These are phyloP conservation scores for Periconia digitata DNA, from an alignment of 2,329 filamentous ascomycete species.

Conservation along the genomic window DNA sequence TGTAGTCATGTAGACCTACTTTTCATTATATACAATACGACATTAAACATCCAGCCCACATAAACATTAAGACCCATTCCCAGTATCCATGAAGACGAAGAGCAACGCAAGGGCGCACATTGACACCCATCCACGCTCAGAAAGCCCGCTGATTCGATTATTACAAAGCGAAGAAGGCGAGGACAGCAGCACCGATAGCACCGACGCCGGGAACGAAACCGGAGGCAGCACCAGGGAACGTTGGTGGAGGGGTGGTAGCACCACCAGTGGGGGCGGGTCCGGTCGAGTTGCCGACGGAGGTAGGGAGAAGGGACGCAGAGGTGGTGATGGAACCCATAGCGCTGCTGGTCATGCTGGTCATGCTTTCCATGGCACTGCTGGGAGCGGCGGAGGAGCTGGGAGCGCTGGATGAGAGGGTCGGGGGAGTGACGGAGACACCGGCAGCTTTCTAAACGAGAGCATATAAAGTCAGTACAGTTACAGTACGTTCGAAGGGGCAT, in stretches of 20 bases:
- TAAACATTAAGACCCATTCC: not conserved
- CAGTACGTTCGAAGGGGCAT: too few relatives aligned
- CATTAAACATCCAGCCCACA: not conserved
- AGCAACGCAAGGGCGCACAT: not conserved
- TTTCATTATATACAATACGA: not conserved
- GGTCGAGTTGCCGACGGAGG: conserved; percentile 9
- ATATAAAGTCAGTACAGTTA: too few relatives aligned
- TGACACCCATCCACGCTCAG: too few relatives aligned
- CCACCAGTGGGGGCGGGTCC: conserved; percentile 9
- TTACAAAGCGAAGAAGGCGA: conserved; percentile 41
- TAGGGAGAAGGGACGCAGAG: conserved; percentile 11
- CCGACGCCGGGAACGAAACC: conserved; percentile 36
- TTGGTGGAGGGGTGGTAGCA: conserved; percentile 16
- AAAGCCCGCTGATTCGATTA: conserved; percentile 5
- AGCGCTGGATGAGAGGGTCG: conserved; percentile 11
- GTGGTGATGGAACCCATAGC: conserved; percentile 9
- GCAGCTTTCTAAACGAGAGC: too few relatives aligned
- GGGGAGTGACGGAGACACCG: conserved; percentile 33
- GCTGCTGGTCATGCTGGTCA: too few relatives aligned
- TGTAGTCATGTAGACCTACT: not conserved
- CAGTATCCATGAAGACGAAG: not conserved
- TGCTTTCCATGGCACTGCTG: conserved; percentile 4
- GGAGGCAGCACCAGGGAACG: conserved; percentile 40
- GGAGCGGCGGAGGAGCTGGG: conserved; percentile 13
- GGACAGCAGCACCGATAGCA: conserved; percentile 36